phyloP scores from a whole-genome alignment of 2,329 filamentous ascomycete species.

The Botrytis fabae region DNA sequence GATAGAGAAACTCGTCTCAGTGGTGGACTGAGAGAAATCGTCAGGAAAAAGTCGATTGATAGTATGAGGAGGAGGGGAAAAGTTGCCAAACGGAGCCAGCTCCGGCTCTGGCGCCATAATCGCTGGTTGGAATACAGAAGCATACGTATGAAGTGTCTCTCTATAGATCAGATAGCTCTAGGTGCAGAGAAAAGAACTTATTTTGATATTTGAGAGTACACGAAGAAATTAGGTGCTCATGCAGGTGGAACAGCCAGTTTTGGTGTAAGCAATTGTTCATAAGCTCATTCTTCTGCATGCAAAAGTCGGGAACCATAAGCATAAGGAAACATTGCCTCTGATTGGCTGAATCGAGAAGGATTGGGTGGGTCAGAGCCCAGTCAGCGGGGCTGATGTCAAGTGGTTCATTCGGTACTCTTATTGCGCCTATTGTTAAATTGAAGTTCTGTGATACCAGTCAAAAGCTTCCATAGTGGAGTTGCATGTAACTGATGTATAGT shows the following conservation, averaged over 20 bases:
- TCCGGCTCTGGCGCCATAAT: conserved; percentile 23
- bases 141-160: neutral
- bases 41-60: conserved; percentile 25
- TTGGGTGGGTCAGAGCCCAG: neutral
- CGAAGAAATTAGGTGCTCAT: neutral
- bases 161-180: neutral
- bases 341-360: neutral
- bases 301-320: neutral
- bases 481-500: too few species aligned
- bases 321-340: neutral
- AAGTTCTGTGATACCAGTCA: too few species aligned
- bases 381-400: neutral
- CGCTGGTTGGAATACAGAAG: conserved; percentile 20
- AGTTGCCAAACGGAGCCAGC: conserved; percentile 23
- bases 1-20: conserved; percentile 18
- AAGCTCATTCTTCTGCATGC: neutral
- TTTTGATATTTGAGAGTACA: neutral
- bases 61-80: conserved; percentile 23
- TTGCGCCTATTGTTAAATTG: too few species aligned
- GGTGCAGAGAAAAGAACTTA: neutral
- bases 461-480: too few species aligned
- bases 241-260: neutral
- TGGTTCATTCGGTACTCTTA: too few species aligned
- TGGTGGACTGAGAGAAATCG: conserved; percentile 11
- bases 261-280: neutral